These are phyloP conservation scores for Thielaviopsis punctulata DNA, from an alignment of 2,329 filamentous ascomycete species.

Conservation along the genomic window DNA sequence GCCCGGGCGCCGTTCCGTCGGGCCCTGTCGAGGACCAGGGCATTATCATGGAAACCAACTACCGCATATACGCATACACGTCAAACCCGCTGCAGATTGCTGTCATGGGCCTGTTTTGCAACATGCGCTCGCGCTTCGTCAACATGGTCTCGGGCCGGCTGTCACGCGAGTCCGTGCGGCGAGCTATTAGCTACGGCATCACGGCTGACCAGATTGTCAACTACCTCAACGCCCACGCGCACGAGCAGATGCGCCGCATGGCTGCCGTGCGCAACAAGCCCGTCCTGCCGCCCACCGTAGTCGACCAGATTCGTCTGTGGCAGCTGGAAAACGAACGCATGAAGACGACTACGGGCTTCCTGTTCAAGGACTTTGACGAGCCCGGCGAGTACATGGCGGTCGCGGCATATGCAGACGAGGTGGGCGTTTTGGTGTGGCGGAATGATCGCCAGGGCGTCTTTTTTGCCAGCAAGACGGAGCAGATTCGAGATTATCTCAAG, in stretches of 20 bases:
- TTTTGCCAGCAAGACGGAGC: slow-evolving; percentile 82
- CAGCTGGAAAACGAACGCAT: slow-evolving; percentile 94
- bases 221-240: slow-evolving; percentile 81
- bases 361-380: slow-evolving; percentile 76
- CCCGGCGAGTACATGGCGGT: slow-evolving; percentile 53
- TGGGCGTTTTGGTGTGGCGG: slow-evolving; percentile 80
- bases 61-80: slow-evolving; percentile 93
- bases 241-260: slow-evolving; percentile 75
- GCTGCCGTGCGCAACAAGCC: slow-evolving; percentile 41
- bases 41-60: slow-evolving; percentile 96
- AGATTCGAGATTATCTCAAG: slow-evolving; percentile 66
- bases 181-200: slow-evolving; percentile 78
- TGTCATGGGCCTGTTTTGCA: slow-evolving; percentile 77
- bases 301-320: slow-evolving; percentile 95
- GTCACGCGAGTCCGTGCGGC: slow-evolving; percentile 72
- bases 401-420: slow-evolving; percentile 66
- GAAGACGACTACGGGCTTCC: slow-evolving; percentile 63
- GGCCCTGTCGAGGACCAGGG: slow-evolving; percentile 39
- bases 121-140: slow-evolving; percentile 76
- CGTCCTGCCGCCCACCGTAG: slow-evolving; percentile 81
- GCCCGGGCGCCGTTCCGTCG: slow-evolving; percentile 22
- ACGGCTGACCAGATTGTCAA: slow-evolving; percentile 89
- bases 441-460: slow-evolving; percentile 68
- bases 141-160: slow-evolving; percentile 88
- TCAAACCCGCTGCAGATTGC: slow-evolving; percentile 86